These are phyloP conservation scores for Lichtheimia corymbifera DNA, from an alignment of 371 early-diverging fungal genomes.

Conservation along the genomic window DNA sequence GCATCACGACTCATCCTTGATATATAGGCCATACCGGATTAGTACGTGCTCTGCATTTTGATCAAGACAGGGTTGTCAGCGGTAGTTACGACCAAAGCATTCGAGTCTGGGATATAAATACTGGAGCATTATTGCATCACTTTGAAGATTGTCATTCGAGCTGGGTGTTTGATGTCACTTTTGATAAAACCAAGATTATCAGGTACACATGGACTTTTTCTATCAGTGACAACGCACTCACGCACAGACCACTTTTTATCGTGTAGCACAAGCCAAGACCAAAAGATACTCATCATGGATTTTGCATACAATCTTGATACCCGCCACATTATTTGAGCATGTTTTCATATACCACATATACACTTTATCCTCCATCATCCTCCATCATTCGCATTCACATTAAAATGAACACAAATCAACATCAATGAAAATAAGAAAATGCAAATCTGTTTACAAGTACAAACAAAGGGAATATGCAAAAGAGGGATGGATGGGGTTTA, in stretches of 20 bases:
- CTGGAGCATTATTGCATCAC: slow-evolving; percentile 47
- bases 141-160: slow-evolving; percentile 75
- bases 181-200: slow-evolving; percentile 78
- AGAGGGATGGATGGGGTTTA: no score
- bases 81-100: slow-evolving; percentile 91
- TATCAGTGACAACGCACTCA: not conserved
- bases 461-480: no score
- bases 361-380: not conserved
- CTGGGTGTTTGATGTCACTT: slow-evolving; percentile 96
- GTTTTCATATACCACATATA: not conserved
- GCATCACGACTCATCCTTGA: not conserved
- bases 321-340: slow-evolving; percentile 1
- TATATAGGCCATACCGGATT: slow-evolving; percentile 80
- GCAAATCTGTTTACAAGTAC: no score
- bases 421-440: no score
- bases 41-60: slow-evolving; percentile 87
- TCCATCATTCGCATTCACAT: no score
- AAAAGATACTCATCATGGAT: slow-evolving; percentile 82
- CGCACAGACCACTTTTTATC: not conserved
- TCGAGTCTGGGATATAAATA: slow-evolving; percentile 87
- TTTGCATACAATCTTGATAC: slow-evolving; percentile 59
- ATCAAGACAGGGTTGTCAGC: slow-evolving; percentile 52
- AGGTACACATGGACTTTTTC: slow-evolving; percentile 20
- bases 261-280: slow-evolving; percentile 75
- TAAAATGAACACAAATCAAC: no score